Evolutionary conservation across 208 protist genomes (phyloP).

Genomic region (Herpetomonas samuelpessoai): DNA sequence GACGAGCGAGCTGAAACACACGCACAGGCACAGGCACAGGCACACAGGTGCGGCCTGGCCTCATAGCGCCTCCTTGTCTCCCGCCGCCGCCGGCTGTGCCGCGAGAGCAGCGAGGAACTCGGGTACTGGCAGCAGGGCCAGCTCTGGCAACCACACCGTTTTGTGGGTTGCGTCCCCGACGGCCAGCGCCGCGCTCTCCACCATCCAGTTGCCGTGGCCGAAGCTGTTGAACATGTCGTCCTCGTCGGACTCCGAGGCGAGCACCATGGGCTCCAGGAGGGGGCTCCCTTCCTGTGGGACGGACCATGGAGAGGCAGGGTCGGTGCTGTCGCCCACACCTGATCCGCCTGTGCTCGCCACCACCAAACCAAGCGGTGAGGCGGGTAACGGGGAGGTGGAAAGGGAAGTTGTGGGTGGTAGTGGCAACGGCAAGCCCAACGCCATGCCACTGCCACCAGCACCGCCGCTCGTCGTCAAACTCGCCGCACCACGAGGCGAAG

Average conservation of each 20-base stretch:
- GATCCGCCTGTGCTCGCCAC: not conserved
- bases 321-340: not conserved
- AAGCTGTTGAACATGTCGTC: constrained; percentile 24
- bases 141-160: constrained; percentile 30
- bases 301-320: not conserved
- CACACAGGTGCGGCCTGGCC: no score
- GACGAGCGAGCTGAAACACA: constrained; percentile 7
- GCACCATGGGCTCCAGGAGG: constrained; percentile 1
- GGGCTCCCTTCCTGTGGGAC: constrained; percentile 6
- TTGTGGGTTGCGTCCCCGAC: constrained; percentile 7
- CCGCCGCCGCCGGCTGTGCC: no score
- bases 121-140: constrained; percentile 17
- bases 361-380: no score
- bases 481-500: not conserved
- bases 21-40: no score
- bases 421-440: not conserved
- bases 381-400: not conserved
- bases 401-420: not conserved
- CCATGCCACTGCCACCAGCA: no score
- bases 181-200: constrained; percentile 9
- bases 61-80: no score
- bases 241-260: constrained; percentile 7
- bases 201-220: constrained; percentile 14
- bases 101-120: constrained; percentile 12
- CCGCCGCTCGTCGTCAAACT: not conserved